A percentile compares a stretch with the other conserved stretches of the same genome.
These are phyloP conservation scores for Paecilomyces dactylethromorphus DNA, from an alignment of 2,329 filamentous ascomycete species.

Conservation along the genomic window DNA sequence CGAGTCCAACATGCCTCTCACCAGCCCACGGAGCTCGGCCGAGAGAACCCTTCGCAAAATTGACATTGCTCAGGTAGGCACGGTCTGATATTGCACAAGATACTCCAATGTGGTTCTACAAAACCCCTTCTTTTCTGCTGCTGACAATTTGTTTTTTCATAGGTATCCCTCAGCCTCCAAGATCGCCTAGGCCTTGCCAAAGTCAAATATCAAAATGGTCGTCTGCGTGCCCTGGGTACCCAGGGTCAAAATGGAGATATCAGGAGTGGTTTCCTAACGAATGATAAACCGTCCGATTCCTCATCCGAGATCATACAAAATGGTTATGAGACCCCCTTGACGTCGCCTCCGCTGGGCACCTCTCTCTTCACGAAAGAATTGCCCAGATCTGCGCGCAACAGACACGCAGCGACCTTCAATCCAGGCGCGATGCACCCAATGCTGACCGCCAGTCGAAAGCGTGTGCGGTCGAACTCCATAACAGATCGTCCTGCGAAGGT, in stretches of 20 bases:
- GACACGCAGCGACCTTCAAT: slow-evolving; percentile 39
- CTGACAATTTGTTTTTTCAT: slow-evolving; percentile 17
- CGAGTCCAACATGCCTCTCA: slow-evolving; percentile 22
- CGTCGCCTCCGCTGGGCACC: slow-evolving; percentile 78
- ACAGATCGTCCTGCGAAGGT: slow-evolving; percentile 51
- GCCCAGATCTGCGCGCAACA: slow-evolving; percentile 46
- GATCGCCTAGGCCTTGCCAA: slow-evolving; percentile 91
- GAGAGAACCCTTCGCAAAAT: slow-evolving; percentile 36
- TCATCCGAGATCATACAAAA: slow-evolving; percentile 73
- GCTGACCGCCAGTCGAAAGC: slow-evolving; percentile 54
- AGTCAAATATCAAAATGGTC: slow-evolving; percentile 94
- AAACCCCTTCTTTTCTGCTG: slow-evolving; percentile 1
- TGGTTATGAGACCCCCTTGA: slow-evolving; percentile 47
- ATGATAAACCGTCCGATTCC: slow-evolving; percentile 76
- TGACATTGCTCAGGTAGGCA: slow-evolving; percentile 34
- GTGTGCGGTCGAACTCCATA: slow-evolving; percentile 60
- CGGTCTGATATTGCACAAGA: background rate
- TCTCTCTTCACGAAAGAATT: slow-evolving; percentile 80
- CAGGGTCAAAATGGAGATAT: slow-evolving; percentile 70
- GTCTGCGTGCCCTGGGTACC: slow-evolving; percentile 74
- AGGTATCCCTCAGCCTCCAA: slow-evolving; percentile 92
- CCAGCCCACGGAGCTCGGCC: slow-evolving; percentile 22
- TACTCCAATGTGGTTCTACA: background rate
- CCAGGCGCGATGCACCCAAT: slow-evolving; percentile 37
- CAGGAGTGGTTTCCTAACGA: slow-evolving; percentile 58